Evolutionary conservation across 768 basidiomycete genomes (phyloP).

Genomic region (Naematelia aurantialba): DNA sequence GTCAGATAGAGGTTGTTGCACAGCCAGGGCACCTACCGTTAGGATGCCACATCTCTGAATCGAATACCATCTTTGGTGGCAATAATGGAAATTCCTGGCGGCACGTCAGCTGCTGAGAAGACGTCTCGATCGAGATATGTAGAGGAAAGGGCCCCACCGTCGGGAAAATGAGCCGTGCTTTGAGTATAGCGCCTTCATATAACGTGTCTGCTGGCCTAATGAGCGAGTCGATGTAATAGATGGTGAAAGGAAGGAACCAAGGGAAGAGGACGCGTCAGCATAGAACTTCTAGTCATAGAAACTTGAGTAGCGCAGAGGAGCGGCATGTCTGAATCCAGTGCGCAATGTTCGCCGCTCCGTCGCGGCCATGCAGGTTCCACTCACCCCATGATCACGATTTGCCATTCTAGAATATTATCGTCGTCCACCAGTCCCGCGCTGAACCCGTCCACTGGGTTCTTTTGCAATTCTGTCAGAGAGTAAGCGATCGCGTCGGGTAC

Average conservation of each 20-base stretch:
- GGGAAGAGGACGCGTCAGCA: constrained; percentile 3
- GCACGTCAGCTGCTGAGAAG: background rate
- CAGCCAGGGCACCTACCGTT: constrained; percentile 45
- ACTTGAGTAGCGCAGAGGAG: too few relatives aligned
- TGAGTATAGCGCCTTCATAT: constrained; percentile 96
- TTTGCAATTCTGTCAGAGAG: constrained; percentile 67
- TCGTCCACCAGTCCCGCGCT: constrained; percentile 97
- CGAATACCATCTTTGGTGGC: constrained; percentile 79
- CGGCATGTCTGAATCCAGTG: too few relatives aligned
- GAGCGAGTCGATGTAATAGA: background rate
- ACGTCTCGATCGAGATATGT: background rate
- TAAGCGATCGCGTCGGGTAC: background rate
- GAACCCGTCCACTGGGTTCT: constrained; percentile 92
- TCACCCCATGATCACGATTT: constrained; percentile 88
- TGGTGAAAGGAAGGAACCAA: background rate
- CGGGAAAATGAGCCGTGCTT: constrained; percentile 83
- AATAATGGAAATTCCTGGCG: constrained; percentile 74
- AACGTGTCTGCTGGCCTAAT: constrained; percentile 83
- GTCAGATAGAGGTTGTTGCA: background rate
- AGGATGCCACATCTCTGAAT: constrained; percentile 55
- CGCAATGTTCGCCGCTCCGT: too few relatives aligned
- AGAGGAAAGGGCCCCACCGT: constrained; percentile 42
- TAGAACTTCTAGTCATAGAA: background rate
- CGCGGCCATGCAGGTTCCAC: constrained; percentile 10
- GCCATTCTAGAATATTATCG: constrained; percentile 93